Conservation (phyloP, 805 yeast species). For the Yamadazyma philogaea region DNA sequence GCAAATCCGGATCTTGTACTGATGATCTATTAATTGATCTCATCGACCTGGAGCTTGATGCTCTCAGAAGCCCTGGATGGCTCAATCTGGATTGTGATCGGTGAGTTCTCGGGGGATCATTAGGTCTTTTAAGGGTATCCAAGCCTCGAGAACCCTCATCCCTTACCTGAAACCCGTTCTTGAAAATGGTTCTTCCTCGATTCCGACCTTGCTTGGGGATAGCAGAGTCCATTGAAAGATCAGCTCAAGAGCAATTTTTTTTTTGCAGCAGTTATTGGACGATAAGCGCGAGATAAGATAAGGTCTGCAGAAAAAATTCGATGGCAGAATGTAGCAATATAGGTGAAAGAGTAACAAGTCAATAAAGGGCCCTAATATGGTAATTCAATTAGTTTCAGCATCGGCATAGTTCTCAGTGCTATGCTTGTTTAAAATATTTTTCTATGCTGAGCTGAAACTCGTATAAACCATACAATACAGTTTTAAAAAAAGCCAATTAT, state of each 20-base stretch:
- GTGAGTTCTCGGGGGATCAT: slow-evolving; percentile 5
- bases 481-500: neutral
- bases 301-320: neutral
- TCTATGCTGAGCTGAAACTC: no score
- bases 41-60: neutral
- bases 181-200: slow-evolving; percentile 2
- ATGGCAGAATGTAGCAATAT: no score
- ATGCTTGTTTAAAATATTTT: no score
- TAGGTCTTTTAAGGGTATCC: neutral
- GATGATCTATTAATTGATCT: neutral
- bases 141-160: slow-evolving; percentile 8
- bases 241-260: neutral
- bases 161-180: slow-evolving; percentile 8
- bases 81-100: slow-evolving; percentile 12
- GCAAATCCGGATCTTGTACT: neutral
- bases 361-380: no score
- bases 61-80: neutral
- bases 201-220: slow-evolving; percentile 5
- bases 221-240: slow-evolving; percentile 1
- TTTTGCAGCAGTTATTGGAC: slow-evolving; percentile 3
- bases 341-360: neutral
- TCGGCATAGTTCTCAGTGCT: no score
- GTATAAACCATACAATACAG: neutral
- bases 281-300: slow-evolving; percentile 4
- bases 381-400: no score